Evolutionary conservation across 2,329 filamentous ascomycete species (phyloP), one percentile per base, ranked within the genome.

Genomic region (Amesomyces nigricolor): DNA sequence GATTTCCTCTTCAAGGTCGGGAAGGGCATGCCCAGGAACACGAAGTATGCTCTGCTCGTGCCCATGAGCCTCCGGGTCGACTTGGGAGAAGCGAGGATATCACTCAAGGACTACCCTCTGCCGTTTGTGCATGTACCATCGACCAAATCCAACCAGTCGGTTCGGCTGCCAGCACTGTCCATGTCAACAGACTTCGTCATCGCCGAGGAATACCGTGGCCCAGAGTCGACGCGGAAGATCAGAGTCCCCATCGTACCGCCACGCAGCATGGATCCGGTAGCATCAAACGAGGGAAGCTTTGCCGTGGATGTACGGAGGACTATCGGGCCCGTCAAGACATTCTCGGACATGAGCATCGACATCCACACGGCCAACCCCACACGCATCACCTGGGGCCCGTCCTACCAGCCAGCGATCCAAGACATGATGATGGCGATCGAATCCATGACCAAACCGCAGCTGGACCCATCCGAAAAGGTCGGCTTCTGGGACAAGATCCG

Each of bases 341-440:
- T 94, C 68, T 96, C 94, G 0, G 88, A 97, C 66, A 91, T 96
- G 70, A 83, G 81, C 35, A 79, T 99, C 64, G 89, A 96, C 61
- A 91, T 99, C 70, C 96, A 97, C 70, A 96, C 92, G 2, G 88
- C 86, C 52, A 83, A 92, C 56, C 89, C 95, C 2, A 99, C 94
- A 0, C 85, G 89, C 44, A 92, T 99, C 51, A 96, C 92, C 0
- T 99, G 94, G 95, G 91, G 91, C 7, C 91, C 94, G 45, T 96
- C 91, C 2, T 99, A 97, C 66, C 95, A 99, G 67, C 94, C 95
- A 29, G 92, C 92, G 1, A 92, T 99, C 47, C 94, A 99, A 70
- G 95, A 99, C 67, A 96, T 97, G 88, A 99, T 99, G 94, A 96
- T 97, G 81, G 91, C 91, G 26, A 88, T 99, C 58, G 94, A 99